phyloP scores from a whole-genome alignment of 2,329 filamentous ascomycete species.

The Tolypocladium inflatum region DNA sequence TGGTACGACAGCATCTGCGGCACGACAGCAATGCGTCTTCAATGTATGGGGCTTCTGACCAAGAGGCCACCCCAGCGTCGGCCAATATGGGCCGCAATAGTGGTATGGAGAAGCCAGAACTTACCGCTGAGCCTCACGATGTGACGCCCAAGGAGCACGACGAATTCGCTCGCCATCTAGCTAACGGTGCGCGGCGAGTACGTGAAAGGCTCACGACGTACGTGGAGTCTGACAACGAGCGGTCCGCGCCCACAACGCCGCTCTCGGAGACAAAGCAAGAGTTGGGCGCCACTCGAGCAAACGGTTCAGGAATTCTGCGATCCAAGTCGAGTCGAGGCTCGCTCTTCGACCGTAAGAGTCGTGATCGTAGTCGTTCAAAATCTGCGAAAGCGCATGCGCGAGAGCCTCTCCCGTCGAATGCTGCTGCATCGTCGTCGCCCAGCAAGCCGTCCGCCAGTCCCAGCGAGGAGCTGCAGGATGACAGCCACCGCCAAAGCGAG shows the following conservation, averaged over 20 bases:
- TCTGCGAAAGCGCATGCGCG: slow-evolving; percentile 54
- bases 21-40: slow-evolving; percentile 75
- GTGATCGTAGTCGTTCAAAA: slow-evolving; percentile 37
- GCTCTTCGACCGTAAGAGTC: slow-evolving; percentile 37
- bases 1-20: slow-evolving; percentile 78
- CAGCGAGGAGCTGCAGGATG: background rate
- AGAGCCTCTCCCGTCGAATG: slow-evolving; percentile 38
- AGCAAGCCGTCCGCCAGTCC: slow-evolving; percentile 19
- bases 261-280: slow-evolving; percentile 28
- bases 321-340: slow-evolving; percentile 61
- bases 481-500: background rate
- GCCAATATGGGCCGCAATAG: background rate
- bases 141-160: slow-evolving; percentile 39
- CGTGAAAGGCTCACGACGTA: slow-evolving; percentile 65
- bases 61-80: slow-evolving; percentile 12
- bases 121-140: background rate
- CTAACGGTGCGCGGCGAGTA: slow-evolving; percentile 59
- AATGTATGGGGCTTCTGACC: slow-evolving; percentile 48
- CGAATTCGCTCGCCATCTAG: slow-evolving; percentile 65
- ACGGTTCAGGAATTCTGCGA: slow-evolving; percentile 54
- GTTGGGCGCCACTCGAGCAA: slow-evolving; percentile 28
- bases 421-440: slow-evolving; percentile 28
- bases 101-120: background rate
- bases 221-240: slow-evolving; percentile 49
- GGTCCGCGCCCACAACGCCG: slow-evolving; percentile 13